Conservation (phyloP, 768 basidiomycete species). For the Lentinula lateritia region DNA sequence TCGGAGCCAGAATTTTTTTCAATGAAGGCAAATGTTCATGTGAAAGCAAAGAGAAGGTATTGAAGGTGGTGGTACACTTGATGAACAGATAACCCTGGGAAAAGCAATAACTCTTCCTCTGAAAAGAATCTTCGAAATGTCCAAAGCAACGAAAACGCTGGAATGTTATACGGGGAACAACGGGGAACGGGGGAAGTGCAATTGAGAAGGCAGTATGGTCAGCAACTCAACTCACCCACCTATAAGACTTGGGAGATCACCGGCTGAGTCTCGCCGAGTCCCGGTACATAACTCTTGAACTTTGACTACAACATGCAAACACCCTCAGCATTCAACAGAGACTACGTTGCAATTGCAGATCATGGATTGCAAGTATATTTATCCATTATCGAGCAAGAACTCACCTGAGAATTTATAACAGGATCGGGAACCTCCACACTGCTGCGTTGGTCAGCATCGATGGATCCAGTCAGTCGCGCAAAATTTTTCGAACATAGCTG, state of each 20-base stretch:
- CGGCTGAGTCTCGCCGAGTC: background rate
- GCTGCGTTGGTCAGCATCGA: slow-evolving; percentile 81
- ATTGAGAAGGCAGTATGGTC: too few relatives aligned
- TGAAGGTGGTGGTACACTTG: too few relatives aligned
- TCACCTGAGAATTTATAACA: slow-evolving; percentile 19
- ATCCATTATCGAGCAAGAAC: background rate
- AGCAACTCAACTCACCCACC: background rate
- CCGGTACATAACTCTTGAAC: background rate
- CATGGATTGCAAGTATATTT: slow-evolving; percentile 60
- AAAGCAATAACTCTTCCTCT: too few relatives aligned
- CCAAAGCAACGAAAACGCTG: background rate
- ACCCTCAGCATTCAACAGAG: slow-evolving; percentile 36
- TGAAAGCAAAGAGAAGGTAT: too few relatives aligned
- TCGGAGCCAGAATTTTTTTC: too few relatives aligned
- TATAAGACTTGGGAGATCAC: background rate
- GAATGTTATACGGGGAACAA: background rate
- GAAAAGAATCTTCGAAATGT: too few relatives aligned
- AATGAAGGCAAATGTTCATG: too few relatives aligned
- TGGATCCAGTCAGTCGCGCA: slow-evolving; percentile 56
- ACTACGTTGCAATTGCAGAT: slow-evolving; percentile 72
- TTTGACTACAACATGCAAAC: background rate
- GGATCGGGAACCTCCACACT: slow-evolving; percentile 80
- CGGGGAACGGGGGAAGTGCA: background rate
- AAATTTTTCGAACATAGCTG: background rate
- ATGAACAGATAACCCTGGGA: too few relatives aligned